Evolutionary conservation across 176 grass and related monocot species (phyloP).

Genomic region (Paspalum notatum): DNA sequence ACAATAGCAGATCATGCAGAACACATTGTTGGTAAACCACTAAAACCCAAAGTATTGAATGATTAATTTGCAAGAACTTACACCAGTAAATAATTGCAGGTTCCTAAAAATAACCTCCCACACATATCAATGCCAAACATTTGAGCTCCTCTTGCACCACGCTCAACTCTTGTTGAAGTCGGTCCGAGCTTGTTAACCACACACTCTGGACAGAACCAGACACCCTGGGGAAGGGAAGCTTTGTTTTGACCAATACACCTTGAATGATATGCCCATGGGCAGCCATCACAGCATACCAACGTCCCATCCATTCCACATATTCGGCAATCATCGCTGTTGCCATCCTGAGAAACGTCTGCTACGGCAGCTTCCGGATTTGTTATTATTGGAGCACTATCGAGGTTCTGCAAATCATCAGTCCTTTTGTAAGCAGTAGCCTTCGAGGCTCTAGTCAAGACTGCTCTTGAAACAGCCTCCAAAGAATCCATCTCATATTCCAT

Average conservation of each 20-base stretch:
- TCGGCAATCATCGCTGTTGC: slow-evolving; percentile 93
- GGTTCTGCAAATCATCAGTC: slow-evolving; percentile 32
- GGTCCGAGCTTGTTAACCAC: slow-evolving; percentile 73
- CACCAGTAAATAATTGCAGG: slow-evolving; percentile 98
- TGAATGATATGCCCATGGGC: slow-evolving; percentile 95
- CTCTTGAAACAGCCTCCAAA: slow-evolving; percentile 39
- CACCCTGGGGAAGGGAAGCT: slow-evolving; percentile 70
- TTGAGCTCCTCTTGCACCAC: slow-evolving; percentile 80
- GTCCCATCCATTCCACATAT: slow-evolving; percentile 98
- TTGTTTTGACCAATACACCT: slow-evolving; percentile 95
- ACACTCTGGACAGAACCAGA: slow-evolving; percentile 97
- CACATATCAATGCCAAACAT: slow-evolving; percentile 73
- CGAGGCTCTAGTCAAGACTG: slow-evolving; percentile 47
- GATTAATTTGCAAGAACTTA: slow-evolving; percentile 58
- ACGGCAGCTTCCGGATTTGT: slow-evolving; percentile 37
- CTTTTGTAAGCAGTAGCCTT: slow-evolving; percentile 49
- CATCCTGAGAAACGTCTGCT: slow-evolving; percentile 65
- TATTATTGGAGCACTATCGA: slow-evolving; percentile 31
- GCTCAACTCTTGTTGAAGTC: slow-evolving; percentile 70
- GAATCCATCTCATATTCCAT: slow-evolving; percentile 60
- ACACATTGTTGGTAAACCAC: not conserved
- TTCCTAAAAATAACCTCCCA: slow-evolving; percentile 75
- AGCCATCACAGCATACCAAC: slow-evolving; percentile 94
- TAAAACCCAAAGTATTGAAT: slow-evolving; percentile 7
- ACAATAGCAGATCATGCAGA: slow-evolving; percentile 17